Evolutionary conservation across 306 rosid genomes (phyloP).

Genomic region (Alnus rubra): DNA sequence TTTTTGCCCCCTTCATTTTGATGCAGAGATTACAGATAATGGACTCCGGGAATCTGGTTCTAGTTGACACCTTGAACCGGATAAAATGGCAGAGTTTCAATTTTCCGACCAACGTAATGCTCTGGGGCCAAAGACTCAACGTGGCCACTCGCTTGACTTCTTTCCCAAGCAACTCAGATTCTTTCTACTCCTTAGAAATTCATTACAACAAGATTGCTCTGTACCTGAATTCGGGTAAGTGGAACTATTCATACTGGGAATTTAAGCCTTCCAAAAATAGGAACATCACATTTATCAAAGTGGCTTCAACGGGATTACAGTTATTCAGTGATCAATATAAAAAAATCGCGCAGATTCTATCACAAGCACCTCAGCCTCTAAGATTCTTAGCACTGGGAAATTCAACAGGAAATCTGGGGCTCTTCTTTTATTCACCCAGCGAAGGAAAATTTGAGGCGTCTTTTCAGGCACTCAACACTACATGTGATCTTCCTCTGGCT

Average conservation of each 20-base stretch:
- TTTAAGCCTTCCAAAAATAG: slow-evolving; percentile 71
- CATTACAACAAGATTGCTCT: slow-evolving; percentile 58
- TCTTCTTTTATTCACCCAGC: slow-evolving; percentile 60
- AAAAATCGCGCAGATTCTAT: slow-evolving; percentile 75
- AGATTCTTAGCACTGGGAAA: slow-evolving; percentile 75
- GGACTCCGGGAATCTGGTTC: slow-evolving; percentile 69
- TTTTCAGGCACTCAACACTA: slow-evolving; percentile 73
- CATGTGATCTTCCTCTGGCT: slow-evolving; percentile 86
- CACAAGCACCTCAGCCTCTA: slow-evolving; percentile 40
- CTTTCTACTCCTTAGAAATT: slow-evolving; percentile 71
- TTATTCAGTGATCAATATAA: slow-evolving; percentile 53
- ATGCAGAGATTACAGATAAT: slow-evolving; percentile 62
- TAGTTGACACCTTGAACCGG: slow-evolving; percentile 49
- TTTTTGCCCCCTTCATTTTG: slow-evolving; percentile 13
- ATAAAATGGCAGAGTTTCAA: slow-evolving; percentile 96
- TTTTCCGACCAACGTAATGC: slow-evolving; percentile 84
- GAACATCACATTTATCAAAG: slow-evolving; percentile 56
- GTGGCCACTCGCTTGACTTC: slow-evolving; percentile 78
- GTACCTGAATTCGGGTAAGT: slow-evolving; percentile 53
- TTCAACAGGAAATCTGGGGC: slow-evolving; percentile 77
- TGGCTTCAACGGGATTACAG: slow-evolving; percentile 59
- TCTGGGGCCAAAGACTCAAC: slow-evolving; percentile 77
- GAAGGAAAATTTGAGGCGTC: slow-evolving; percentile 62
- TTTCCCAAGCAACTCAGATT: slow-evolving; percentile 47
- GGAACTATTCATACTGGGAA: slow-evolving; percentile 84